Evolutionary conservation across 1,284 basidiomycete genomes (phyloP).

Genomic region (Rugosomyces carneus): DNA sequence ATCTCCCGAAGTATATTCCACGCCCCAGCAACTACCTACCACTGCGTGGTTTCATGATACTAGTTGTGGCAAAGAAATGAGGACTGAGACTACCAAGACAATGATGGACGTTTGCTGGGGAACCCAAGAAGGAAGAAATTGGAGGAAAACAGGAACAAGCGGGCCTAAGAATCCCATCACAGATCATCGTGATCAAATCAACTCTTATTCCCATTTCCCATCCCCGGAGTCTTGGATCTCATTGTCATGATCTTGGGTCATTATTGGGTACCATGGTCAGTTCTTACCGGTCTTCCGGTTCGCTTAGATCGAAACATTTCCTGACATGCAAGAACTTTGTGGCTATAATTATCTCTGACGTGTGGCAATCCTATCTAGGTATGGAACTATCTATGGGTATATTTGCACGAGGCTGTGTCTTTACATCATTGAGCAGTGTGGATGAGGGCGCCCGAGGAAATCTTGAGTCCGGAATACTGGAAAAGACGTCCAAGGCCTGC

Average conservation of each 20-base stretch:
- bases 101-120: not conserved
- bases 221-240: conserved; percentile 2
- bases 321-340: not conserved
- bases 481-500: conserved; percentile 2
- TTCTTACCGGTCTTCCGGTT: conserved; percentile 4
- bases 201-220: not conserved
- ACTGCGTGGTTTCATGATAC: not conserved
- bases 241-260: conserved; percentile 7
- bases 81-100: not conserved
- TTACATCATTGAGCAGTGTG: conserved; percentile 1
- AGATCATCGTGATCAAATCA: not conserved
- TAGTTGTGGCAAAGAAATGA: not conserved
- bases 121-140: not conserved
- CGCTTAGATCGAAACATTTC: conserved; percentile 1
- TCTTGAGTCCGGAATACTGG: not conserved
- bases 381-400: conserved; percentile 3
- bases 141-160: not conserved
- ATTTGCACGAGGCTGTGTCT: not conserved
- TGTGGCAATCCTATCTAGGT: conserved; percentile 1
- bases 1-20: not conserved
- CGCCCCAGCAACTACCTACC: not conserved
- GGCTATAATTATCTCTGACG: conserved; percentile 1
- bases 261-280: conserved; percentile 1
- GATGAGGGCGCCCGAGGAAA: conserved; percentile 8
- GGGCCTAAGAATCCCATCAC: not conserved